phyloP scores from a whole-genome alignment of 192 early-diverging fungal species.

The Podila epicladia region DNA sequence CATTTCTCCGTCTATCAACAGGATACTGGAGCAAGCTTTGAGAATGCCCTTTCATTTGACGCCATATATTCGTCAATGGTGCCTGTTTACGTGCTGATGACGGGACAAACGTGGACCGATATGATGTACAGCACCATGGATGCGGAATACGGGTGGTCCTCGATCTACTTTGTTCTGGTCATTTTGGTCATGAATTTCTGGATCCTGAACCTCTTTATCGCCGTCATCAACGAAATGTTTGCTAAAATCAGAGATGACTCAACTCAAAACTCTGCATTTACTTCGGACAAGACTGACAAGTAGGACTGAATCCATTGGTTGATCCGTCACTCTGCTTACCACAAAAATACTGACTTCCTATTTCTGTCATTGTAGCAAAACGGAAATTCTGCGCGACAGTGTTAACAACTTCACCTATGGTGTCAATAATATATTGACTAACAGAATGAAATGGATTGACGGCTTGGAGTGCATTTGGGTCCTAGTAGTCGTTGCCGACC shows the following conservation, averaged over 20 bases:
- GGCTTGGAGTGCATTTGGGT: slow-evolving; percentile 52
- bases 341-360: not conserved
- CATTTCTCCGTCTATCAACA: not conserved
- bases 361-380: slow-evolving; percentile 12
- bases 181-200: slow-evolving; percentile 72
- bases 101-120: slow-evolving; percentile 71
- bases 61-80: slow-evolving; percentile 63
- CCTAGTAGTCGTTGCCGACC: slow-evolving; percentile 54
- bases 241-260: slow-evolving; percentile 70
- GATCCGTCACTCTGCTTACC: not conserved
- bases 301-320: not conserved
- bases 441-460: slow-evolving; percentile 20
- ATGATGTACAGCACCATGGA: slow-evolving; percentile 70
- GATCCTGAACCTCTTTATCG: slow-evolving; percentile 73
- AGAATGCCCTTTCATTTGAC: slow-evolving; percentile 61
- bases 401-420: slow-evolving; percentile 33
- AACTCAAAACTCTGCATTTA: slow-evolving; percentile 66
- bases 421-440: slow-evolving; percentile 1
- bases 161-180: slow-evolving; percentile 64
- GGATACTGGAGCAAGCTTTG: slow-evolving; percentile 40
- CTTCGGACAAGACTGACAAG: slow-evolving; percentile 54
- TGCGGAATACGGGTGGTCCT: slow-evolving; percentile 59
- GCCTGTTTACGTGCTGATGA: slow-evolving; percentile 63
- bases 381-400: slow-evolving; percentile 26
- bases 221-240: slow-evolving; percentile 73